Evolutionary conservation across 495 filamentous ascomycete species (phyloP).

Genomic region (Neurospora terricola): DNA sequence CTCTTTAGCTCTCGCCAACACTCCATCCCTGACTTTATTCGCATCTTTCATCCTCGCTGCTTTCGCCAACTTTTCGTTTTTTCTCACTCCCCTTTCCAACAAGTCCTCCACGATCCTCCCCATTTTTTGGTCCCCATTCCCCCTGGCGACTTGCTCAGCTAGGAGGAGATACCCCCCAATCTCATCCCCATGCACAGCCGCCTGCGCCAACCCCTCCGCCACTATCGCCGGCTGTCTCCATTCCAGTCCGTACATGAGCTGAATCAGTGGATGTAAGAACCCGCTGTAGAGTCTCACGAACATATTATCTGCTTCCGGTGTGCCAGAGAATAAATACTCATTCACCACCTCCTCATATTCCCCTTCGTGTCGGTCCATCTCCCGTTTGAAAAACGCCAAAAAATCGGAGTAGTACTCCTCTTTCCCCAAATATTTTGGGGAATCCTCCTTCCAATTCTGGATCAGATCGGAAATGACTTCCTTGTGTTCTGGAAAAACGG

Average conservation of each 20-base stretch:
- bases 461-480: slow-evolving; percentile 40
- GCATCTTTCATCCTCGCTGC: slow-evolving; percentile 42
- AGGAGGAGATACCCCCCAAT: slow-evolving; percentile 39
- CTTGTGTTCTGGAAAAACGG: slow-evolving; percentile 29
- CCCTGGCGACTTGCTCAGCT: too few relatives aligned
- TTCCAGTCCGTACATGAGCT: slow-evolving; percentile 75
- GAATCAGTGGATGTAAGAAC: slow-evolving; percentile 73
- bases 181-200: slow-evolving; percentile 50
- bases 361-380: slow-evolving; percentile 55
- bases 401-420: slow-evolving; percentile 55
- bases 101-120: slow-evolving; percentile 47
- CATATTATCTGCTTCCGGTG: neutral
- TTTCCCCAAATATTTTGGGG: slow-evolving; percentile 37
- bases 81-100: slow-evolving; percentile 42
- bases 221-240: slow-evolving; percentile 73
- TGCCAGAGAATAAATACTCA: slow-evolving; percentile 56
- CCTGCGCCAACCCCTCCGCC: slow-evolving; percentile 69
- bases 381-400: slow-evolving; percentile 58
- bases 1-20: slow-evolving; percentile 49
- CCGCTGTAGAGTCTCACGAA: slow-evolving; percentile 33
- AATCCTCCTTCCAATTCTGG: slow-evolving; percentile 33
- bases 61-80: slow-evolving; percentile 42
- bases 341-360: slow-evolving; percentile 49
- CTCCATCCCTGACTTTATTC: slow-evolving; percentile 58
- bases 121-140: too few relatives aligned